phyloP scores from a whole-genome alignment of 2,329 filamentous ascomycete species.

The Botrytis tulipae region DNA sequence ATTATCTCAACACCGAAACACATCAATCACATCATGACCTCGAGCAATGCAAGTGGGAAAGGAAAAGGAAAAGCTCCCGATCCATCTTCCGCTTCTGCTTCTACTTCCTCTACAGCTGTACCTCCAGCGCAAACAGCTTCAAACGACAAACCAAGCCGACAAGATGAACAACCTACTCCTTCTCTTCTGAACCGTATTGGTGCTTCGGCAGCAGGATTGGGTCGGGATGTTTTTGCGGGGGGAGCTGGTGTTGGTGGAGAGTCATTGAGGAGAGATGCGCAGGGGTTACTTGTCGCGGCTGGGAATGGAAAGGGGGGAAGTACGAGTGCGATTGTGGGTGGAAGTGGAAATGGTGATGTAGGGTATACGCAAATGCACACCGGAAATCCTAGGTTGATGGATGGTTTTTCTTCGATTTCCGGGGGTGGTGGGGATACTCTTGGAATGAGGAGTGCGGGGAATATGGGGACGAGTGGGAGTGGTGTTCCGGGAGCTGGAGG shows the following conservation, averaged over 20 bases:
- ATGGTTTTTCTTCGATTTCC: background rate
- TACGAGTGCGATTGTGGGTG: conserved; percentile 22
- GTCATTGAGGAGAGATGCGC: conserved; percentile 28
- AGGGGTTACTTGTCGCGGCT: conserved; percentile 32
- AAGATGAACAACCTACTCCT: conserved; percentile 12
- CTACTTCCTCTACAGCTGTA: background rate
- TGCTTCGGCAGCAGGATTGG: conserved; percentile 40
- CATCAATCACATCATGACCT: background rate
- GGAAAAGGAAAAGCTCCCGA: background rate
- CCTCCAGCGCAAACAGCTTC: background rate
- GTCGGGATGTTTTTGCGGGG: conserved; percentile 38
- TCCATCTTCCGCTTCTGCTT: background rate
- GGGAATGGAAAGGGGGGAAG: conserved; percentile 28
- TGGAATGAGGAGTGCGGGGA: background rate
- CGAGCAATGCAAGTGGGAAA: background rate
- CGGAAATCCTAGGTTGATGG: background rate
- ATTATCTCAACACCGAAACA: background rate
- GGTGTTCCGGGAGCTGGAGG: background rate
- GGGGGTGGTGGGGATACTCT: background rate
- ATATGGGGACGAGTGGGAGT: background rate
- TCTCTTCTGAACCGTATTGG: conserved; percentile 34
- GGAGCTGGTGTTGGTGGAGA: conserved; percentile 19
- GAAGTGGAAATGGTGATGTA: conserved; percentile 21
- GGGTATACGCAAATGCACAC: conserved; percentile 11
- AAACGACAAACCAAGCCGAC: background rate